Conservation (phyloP, 257 asterid species). For the Solanum ahanhuiri region DNA sequence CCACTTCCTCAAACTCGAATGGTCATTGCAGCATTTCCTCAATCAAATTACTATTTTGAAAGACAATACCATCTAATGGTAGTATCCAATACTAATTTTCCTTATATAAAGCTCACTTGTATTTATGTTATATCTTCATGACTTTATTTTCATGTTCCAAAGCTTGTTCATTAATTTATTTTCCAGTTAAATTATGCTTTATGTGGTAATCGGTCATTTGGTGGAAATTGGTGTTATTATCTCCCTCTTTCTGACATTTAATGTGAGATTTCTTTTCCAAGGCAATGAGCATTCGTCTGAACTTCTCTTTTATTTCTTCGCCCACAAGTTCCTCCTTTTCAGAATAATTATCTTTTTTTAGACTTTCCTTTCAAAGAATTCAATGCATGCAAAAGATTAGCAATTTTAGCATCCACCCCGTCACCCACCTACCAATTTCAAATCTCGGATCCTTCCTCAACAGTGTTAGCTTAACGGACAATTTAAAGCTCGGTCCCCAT, state of each 20-base stretch:
- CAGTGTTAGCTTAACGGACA: neutral
- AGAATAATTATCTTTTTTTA: neutral
- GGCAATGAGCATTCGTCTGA: neutral
- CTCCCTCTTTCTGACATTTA: neutral
- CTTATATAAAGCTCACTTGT: neutral
- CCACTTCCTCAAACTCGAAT: neutral
- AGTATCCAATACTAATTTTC: neutral
- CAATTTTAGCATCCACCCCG: neutral
- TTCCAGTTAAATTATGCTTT: neutral
- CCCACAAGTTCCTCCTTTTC: neutral
- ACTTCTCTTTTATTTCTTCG: neutral
- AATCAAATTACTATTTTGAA: neutral
- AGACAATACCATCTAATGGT: neutral
- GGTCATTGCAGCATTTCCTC: neutral
- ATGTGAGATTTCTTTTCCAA: neutral
- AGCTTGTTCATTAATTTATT: neutral
- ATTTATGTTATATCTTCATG: neutral
- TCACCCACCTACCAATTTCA: neutral
- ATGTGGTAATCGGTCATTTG: neutral
- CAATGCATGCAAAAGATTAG: neutral
- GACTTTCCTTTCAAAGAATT: neutral
- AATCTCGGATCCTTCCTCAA: neutral
- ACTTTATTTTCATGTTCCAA: neutral
- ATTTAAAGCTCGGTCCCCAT: neutral
- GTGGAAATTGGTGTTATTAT: neutral